Evolutionary conservation across 257 asterid genomes (phyloP), one percentile per base, ranked within the genome.

Genomic region (Oldenlandia corymbosa): DNA sequence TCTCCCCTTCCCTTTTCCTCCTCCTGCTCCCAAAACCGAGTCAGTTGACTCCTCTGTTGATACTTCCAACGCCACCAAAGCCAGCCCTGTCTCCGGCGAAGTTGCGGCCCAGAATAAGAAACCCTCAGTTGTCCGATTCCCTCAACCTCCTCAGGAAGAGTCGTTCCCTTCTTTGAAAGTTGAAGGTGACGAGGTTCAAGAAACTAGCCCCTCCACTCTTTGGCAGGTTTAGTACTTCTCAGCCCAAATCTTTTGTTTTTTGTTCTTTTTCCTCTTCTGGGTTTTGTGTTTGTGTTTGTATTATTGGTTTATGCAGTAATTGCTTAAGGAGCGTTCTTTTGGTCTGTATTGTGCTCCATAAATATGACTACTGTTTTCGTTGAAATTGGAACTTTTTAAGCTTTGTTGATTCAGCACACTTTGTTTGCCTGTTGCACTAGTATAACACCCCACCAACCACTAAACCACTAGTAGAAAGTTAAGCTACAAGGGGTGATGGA

Each of bases 221-320:
- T 87, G 95, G 95, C 91, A 84, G 95, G 95, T 87, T 58, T 11
- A 52, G 39, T 60, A 20, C 21, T 56, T 53, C 51, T 18, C 27
- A 52, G 23, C 53, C 12, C 6, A 51, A 4, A 24, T 53, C 32
- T 37, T n/a, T 5, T 18, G 28, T 5, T 34, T 58, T 60, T 36
- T 32, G 32, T 18, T 48, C 64, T 9, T 54, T 46, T 46, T 62
- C 1, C 17, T 23, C 4, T 13, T 43, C 5, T 21, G 2, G 20
- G 7, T 0, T 13, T 6, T 1, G 1, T 39, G 43, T 39, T 39
- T 3, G 4, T 34, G 10, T 6, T 1, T 39, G 1, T 2, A 13
- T 10, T 6, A 7, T 67, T 7, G 49, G 28, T 46, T 62, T 45
- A n/a, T n/a, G n/a, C n/a, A n/a, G n/a, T n/a, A n/a, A n/a, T n/a